phyloP scores from a whole-genome alignment of 1,139 yeast species.

The Meyerozyma elateridarum region DNA sequence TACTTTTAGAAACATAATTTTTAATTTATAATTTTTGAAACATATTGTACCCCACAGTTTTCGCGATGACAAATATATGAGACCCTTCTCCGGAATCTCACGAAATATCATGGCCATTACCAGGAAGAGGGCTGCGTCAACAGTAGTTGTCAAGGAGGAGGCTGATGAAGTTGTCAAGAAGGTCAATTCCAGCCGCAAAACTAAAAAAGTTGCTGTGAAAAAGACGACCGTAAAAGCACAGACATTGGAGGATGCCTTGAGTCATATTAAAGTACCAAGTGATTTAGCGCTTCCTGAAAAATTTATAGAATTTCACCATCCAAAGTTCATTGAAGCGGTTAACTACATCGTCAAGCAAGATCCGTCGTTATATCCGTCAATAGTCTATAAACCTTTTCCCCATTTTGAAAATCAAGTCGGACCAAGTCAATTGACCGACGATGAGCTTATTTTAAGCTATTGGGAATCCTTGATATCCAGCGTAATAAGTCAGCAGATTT shows the following conservation, averaged over 20 bases:
- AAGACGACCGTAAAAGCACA: conserved; percentile 2
- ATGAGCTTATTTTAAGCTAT: conserved; percentile 32
- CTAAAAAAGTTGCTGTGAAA: background rate
- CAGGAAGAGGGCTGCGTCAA: background rate
- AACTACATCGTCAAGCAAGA: conserved; percentile 37
- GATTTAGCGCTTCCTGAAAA: conserved; percentile 33
- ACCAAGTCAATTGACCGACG: conserved; percentile 15
- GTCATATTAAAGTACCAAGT: conserved; percentile 22
- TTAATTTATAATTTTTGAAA: background rate
- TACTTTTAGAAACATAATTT: no score
- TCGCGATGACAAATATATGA: conserved; percentile 1
- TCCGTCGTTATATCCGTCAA: conserved; percentile 34
- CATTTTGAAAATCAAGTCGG: conserved; percentile 17
- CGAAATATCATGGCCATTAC: background rate
- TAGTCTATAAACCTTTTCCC: conserved; percentile 28
- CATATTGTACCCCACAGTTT: background rate
- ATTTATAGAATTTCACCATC: conserved; percentile 39
- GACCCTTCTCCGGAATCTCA: background rate
- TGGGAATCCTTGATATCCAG: conserved; percentile 38
- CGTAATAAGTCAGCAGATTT: conserved; percentile 77
- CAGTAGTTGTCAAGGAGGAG: background rate
- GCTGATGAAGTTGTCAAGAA: background rate
- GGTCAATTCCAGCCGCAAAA: no score
- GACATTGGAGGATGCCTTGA: conserved; percentile 25
- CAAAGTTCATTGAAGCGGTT: conserved; percentile 41